phyloP scores from a whole-genome alignment of 2,329 filamentous ascomycete genomes.

The Davidsoniella eucalypti region DNA sequence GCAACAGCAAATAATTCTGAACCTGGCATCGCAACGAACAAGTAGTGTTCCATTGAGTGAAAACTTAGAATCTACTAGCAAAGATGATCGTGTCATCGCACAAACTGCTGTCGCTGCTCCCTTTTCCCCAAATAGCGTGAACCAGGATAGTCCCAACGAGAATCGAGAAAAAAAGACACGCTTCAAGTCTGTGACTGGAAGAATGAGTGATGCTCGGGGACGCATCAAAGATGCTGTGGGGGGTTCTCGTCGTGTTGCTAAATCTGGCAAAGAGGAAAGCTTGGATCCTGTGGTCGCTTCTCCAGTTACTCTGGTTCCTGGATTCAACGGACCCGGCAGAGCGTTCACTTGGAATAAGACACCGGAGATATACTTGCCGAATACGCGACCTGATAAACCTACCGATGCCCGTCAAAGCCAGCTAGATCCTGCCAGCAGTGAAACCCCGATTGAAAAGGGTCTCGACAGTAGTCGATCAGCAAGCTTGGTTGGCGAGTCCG shows the following conservation, averaged over 20 bases:
- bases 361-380: conserved; percentile 38
- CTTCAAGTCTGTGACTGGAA: conserved; percentile 64
- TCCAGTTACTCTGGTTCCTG: conserved; percentile 11
- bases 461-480: not conserved
- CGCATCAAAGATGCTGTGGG: conserved; percentile 78
- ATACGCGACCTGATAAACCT: conserved; percentile 3
- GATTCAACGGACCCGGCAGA: conserved; percentile 17
- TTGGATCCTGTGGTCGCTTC: conserved; percentile 19
- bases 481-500: conserved; percentile 6
- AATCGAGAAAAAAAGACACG: conserved; percentile 38
- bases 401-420: not conserved
- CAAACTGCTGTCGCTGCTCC: conserved; percentile 7
- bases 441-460: not conserved
- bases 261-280: conserved; percentile 37
- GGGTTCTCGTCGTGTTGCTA: conserved; percentile 35
- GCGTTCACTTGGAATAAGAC: conserved; percentile 49
- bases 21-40: conserved; percentile 1
- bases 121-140: conserved; percentile 5
- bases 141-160: conserved; percentile 17
- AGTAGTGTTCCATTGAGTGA: conserved; percentile 27
- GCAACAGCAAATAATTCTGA: conserved; percentile 5
- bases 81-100: conserved; percentile 28
- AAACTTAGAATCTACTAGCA: conserved; percentile 18
- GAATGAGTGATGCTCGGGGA: conserved; percentile 64
- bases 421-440: not conserved